These are phyloP conservation scores for Babesia divergens DNA, from an alignment of 169 alveolate genomes.

Conservation along the genomic window DNA sequence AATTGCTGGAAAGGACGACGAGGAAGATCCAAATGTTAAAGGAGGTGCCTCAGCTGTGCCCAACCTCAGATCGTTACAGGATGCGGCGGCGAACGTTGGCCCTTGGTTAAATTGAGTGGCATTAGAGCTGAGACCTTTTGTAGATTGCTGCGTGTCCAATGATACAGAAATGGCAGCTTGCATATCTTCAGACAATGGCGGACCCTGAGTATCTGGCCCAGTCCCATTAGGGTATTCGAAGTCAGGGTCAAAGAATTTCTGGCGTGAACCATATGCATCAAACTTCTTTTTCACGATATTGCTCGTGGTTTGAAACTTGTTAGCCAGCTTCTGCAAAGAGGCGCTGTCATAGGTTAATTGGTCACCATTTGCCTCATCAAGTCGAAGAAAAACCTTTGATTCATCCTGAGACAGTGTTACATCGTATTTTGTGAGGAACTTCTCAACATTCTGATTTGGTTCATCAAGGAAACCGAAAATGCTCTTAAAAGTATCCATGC, in stretches of 20 bases:
- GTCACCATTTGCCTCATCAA: slow-evolving; percentile 19
- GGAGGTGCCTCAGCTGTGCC: no score
- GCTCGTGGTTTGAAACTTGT: slow-evolving; percentile 33
- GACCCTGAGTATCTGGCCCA: slow-evolving; percentile 8
- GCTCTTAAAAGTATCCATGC: slow-evolving; percentile 16
- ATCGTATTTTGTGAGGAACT: slow-evolving; percentile 20
- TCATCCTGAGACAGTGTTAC: neutral
- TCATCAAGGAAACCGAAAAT: slow-evolving; percentile 48
- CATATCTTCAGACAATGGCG: neutral
- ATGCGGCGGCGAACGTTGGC: no score
- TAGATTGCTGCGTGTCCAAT: no score
- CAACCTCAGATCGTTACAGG: no score
- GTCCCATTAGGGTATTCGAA: slow-evolving; percentile 24
- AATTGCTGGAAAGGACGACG: no score
- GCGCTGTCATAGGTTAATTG: slow-evolving; percentile 21
- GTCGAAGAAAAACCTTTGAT: neutral
- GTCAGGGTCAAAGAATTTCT: slow-evolving; percentile 57
- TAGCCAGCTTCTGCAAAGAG: slow-evolving; percentile 17
- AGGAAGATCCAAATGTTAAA: no score
- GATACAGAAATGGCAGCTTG: no score
- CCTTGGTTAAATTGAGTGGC: no score
- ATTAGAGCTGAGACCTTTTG: no score
- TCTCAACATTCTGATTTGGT: neutral
- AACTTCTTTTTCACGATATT: neutral
- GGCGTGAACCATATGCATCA: slow-evolving; percentile 34